Evolutionary conservation across 495 filamentous ascomycete genomes (phyloP).

Genomic region (Neurospora hispaniola): DNA sequence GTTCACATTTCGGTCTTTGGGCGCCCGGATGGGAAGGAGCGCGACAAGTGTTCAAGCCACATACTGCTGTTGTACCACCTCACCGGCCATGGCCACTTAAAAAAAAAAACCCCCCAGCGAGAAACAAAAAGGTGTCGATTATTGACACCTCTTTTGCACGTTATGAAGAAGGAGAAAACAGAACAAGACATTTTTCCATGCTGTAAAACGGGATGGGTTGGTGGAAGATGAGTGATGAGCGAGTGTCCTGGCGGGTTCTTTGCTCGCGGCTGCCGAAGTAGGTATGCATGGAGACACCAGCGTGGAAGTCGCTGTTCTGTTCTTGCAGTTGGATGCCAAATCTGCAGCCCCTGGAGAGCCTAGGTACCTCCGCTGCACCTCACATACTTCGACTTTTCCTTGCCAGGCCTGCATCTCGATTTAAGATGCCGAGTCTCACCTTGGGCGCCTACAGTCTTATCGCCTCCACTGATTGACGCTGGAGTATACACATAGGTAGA

Average conservation of each 20-base stretch:
- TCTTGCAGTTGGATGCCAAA: background rate
- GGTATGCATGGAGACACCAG: background rate
- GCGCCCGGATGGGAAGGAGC: background rate
- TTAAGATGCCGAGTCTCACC: background rate
- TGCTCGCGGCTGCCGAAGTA: background rate
- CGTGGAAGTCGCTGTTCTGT: background rate
- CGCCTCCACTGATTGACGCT: background rate
- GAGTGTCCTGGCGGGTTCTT: background rate
- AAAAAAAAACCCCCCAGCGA: background rate
- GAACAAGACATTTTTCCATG: background rate
- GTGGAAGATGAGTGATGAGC: background rate
- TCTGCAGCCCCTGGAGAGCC: background rate
- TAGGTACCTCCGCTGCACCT: background rate
- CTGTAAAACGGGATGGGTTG: background rate
- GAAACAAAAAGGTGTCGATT: background rate
- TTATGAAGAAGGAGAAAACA: background rate
- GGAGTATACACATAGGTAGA: background rate
- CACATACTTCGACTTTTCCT: background rate
- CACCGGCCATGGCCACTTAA: background rate
- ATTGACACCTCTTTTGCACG: background rate
- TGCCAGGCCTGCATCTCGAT: background rate
- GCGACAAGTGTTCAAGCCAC: slow-evolving; percentile 6
- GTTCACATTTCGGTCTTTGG: background rate
- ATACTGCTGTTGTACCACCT: slow-evolving; percentile 11
- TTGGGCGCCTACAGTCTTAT: background rate